Conservation (phyloP, 345 rosid species). For the Gossypium ekmanianum region DNA sequence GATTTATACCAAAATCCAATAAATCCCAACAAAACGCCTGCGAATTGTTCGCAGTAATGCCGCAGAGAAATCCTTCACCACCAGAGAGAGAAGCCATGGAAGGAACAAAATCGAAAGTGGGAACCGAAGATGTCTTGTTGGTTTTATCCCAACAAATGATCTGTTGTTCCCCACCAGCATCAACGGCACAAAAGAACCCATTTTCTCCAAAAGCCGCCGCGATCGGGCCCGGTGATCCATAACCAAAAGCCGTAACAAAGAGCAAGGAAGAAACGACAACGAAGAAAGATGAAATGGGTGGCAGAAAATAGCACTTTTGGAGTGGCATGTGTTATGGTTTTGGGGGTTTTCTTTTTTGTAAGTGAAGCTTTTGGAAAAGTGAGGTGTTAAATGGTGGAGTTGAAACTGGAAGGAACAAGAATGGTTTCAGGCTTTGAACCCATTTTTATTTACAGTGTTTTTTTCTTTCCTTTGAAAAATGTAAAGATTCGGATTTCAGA, state of each 20-base stretch:
- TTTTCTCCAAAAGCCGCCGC: constrained; percentile 68
- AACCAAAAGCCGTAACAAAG: constrained; percentile 34
- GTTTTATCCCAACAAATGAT: constrained; percentile 77
- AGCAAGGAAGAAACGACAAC: constrained; percentile 17
- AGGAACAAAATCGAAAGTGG: constrained; percentile 33
- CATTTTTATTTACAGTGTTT: constrained; percentile 30
- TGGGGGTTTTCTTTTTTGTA: neutral
- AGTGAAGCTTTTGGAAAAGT: neutral
- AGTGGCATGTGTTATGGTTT: constrained; percentile 26
- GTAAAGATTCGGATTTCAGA: constrained; percentile 19
- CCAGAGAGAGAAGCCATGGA: constrained; percentile 73
- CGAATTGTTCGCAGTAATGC: constrained; percentile 73
- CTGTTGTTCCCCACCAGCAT: constrained; percentile 79
- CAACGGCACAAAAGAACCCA: constrained; percentile 79
- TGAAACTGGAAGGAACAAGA: constrained; percentile 24
- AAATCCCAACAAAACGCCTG: constrained; percentile 71
- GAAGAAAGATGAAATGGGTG: constrained; percentile 16
- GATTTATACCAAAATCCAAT: constrained; percentile 40
- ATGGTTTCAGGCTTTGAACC: constrained; percentile 16
- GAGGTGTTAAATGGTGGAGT: constrained; percentile 5
- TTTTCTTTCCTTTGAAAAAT: constrained; percentile 18
- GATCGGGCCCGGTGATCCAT: constrained; percentile 61
- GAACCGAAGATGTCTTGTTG: constrained; percentile 24
- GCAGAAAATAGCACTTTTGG: neutral
- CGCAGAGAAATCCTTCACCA: constrained; percentile 86